Evolutionary conservation across 2,329 filamentous ascomycete genomes (phyloP).

Genomic region (Diaporthe vexans): DNA sequence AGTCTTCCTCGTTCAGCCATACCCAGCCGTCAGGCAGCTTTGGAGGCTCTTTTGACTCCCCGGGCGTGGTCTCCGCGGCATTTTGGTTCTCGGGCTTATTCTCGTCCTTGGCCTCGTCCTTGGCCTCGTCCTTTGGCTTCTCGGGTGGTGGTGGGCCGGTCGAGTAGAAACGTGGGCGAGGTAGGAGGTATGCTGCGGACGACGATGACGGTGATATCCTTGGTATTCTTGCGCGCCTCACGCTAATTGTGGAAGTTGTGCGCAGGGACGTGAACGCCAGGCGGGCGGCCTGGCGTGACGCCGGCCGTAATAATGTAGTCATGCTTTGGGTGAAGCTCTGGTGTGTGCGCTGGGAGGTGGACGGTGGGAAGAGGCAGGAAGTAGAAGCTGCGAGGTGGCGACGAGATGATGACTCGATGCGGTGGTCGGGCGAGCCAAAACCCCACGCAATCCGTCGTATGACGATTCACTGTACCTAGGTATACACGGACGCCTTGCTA

Average conservation of each 20-base stretch:
- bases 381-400: conserved; percentile 20
- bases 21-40: conserved; percentile 62
- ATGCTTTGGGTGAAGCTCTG: conserved; percentile 31
- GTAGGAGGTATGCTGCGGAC: conserved; percentile 40
- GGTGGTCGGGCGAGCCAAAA: conserved; percentile 35
- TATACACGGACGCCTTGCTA: conserved; percentile 2
- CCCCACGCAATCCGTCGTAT: conserved; percentile 28
- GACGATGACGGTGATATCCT: conserved; percentile 43
- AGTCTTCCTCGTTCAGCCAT: conserved; percentile 59
- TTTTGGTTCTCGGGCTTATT: conserved; percentile 17
- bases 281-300: conserved; percentile 49
- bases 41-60: conserved; percentile 31
- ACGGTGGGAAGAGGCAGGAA: background rate
- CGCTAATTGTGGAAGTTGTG: conserved; percentile 44
- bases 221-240: conserved; percentile 43
- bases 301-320: conserved; percentile 49
- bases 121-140: conserved; percentile 33
- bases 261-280: conserved; percentile 46
- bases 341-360: conserved; percentile 6
- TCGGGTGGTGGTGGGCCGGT: conserved; percentile 40
- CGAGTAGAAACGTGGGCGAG: conserved; percentile 46
- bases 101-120: conserved; percentile 12
- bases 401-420: conserved; percentile 39
- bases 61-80: conserved; percentile 4
- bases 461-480: background rate